Evolutionary conservation across 805 yeast species (phyloP), one percentile per base, ranked within the genome.

Genomic region (Yarrowia divulgata): DNA sequence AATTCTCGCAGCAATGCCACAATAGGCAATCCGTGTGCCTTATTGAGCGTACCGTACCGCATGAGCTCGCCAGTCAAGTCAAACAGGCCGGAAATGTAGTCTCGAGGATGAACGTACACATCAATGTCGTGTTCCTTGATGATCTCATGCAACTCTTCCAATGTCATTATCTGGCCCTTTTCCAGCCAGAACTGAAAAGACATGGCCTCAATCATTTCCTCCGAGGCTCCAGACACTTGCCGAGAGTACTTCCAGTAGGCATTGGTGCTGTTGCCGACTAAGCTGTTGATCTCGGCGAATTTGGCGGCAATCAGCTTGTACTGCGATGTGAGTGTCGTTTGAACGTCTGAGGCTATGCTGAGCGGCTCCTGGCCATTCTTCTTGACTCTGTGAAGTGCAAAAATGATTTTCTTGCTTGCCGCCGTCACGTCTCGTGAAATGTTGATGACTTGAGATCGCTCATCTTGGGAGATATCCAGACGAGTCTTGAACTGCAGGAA

Each of bases 11-110:
- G 12, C 4, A 48, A n/a, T 5, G 57, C 57, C 39, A 49, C 68
- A 37, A 63, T 63, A 2, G 46, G 40, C 45, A 63, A 16, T 8
- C 55, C 66, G 7, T 50, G 68, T 1, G 50, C 37, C 7, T 77
- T 70, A 63, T 79, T 74, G n/a, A 76, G 69, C 18, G 81, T 79
- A 13, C 81, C 76, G 67, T 77, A 79, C 39, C 82, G 70, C 83
- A 81, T 81, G 14, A 81, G 74, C 67, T 81, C 84, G 0, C 84
- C 84, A 0, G 83, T 80, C 60, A 80, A 69, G 70, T 81, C 84
- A 70, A 81, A 75, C n/a, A 81, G 63, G 0, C 84, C 84, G 75
- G 81, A 75, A 37, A 81, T 72, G 70, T 77, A 81, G 71, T 81
- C 83, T 14, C 75, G 78, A 29, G 66, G 67, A 12, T 74, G 46